Conservation (phyloP, 768 basidiomycete genomes). For the Hysterangium stoloniferum region DNA sequence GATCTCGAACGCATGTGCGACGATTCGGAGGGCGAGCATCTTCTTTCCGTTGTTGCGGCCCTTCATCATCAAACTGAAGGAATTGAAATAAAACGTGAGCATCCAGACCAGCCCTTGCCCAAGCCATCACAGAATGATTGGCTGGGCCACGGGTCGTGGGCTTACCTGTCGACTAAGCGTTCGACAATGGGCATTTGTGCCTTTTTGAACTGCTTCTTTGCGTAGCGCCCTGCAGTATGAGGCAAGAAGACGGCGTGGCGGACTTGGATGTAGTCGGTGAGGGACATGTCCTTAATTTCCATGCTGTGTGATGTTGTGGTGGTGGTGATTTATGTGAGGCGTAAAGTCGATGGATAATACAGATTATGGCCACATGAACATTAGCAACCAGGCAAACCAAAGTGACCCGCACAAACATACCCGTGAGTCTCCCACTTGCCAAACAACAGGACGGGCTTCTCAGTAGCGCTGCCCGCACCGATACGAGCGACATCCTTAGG, state of each 20-base stretch:
- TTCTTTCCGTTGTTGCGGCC: slow-evolving; percentile 99
- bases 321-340: too few relatives aligned
- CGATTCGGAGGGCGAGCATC: slow-evolving; percentile 96
- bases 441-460: slow-evolving; percentile 76
- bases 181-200: slow-evolving; percentile 99
- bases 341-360: too few relatives aligned
- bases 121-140: too few relatives aligned
- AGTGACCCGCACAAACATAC: slow-evolving; percentile 43
- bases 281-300: slow-evolving; percentile 98
- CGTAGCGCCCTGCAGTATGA: slow-evolving; percentile 98
- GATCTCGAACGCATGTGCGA: slow-evolving; percentile 98
- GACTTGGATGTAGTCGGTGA: slow-evolving; percentile 99
- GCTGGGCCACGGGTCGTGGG: too few relatives aligned
- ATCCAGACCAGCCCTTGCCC: neutral
- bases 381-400: slow-evolving; percentile 6
- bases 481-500: slow-evolving; percentile 77
- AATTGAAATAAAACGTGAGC: neutral
- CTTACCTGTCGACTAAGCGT: slow-evolving; percentile 93
- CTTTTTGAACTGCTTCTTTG: slow-evolving; percentile 99
- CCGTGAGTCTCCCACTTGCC: slow-evolving; percentile 98
- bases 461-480: slow-evolving; percentile 49
- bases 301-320: too few relatives aligned
- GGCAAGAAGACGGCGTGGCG: slow-evolving; percentile 96
- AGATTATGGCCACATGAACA: neutral
- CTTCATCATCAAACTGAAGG: slow-evolving; percentile 95